phyloP scores from a whole-genome alignment of 495 filamentous ascomycete species.

The Chlorociboria aeruginascens region DNA sequence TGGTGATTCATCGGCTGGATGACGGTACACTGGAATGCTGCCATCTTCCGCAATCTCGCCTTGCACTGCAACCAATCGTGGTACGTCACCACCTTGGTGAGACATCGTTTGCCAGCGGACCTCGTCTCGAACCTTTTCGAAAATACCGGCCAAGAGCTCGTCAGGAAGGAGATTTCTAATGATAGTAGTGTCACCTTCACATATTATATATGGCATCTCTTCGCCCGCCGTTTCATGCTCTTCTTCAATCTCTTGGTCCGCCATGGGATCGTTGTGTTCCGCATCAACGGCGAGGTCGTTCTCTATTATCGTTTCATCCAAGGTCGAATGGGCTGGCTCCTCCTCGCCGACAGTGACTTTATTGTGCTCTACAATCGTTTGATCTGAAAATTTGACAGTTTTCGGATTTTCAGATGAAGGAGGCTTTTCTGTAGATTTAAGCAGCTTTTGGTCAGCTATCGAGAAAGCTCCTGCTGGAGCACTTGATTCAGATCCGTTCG shows the following conservation, averaged over 20 bases:
- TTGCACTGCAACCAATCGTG: constrained; percentile 86
- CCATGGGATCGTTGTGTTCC: background rate
- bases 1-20: constrained; percentile 84
- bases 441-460: too few relatives aligned
- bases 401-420: too few relatives aligned
- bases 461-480: too few relatives aligned
- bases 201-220: constrained; percentile 19
- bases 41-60: constrained; percentile 60
- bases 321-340: too few relatives aligned
- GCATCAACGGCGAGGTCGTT: background rate
- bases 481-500: too few relatives aligned
- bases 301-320: background rate
- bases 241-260: background rate
- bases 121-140: constrained; percentile 60
- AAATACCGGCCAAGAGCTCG: constrained; percentile 42
- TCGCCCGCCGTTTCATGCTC: constrained; percentile 9
- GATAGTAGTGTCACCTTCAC: constrained; percentile 73
- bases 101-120: constrained; percentile 88
- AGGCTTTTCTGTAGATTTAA: too few relatives aligned
- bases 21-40: constrained; percentile 81
- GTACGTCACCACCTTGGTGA: constrained; percentile 84
- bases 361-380: too few relatives aligned
- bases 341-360: too few relatives aligned
- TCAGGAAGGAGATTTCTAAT: constrained; percentile 51
- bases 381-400: too few relatives aligned